phyloP scores from a whole-genome alignment of 768 basidiomycete species.

The Phaeolepiota aurea region DNA sequence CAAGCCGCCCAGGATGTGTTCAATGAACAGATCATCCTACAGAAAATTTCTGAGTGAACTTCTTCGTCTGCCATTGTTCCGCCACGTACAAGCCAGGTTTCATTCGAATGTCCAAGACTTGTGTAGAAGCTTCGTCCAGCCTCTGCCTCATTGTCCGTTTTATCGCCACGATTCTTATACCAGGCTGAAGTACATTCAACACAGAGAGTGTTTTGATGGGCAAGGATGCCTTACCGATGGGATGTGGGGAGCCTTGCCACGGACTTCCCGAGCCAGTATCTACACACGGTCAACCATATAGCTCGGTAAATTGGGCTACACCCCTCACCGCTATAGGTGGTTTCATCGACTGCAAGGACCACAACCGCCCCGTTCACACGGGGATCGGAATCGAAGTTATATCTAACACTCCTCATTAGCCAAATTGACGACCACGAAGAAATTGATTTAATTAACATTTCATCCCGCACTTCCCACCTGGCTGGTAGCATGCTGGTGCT shows the following conservation, averaged over 20 bases:
- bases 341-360: conserved; percentile 57
- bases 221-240: conserved; percentile 42
- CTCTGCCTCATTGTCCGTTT: conserved; percentile 35
- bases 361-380: conserved; percentile 53
- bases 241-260: conserved; percentile 69
- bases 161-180: conserved; percentile 74
- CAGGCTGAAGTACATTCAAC: conserved; percentile 48
- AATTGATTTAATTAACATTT: conserved; percentile 55
- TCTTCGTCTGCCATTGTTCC: too few species aligned
- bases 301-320: too few species aligned
- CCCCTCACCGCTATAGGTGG: conserved; percentile 49
- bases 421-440: too few species aligned
- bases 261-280: conserved; percentile 19
- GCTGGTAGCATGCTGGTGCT: conserved; percentile 49
- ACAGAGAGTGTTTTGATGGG: background rate
- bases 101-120: conserved; percentile 68
- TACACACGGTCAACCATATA: too few species aligned
- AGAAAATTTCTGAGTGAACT: background rate
- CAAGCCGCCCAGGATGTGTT: conserved; percentile 70
- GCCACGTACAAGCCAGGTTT: conserved; percentile 53
- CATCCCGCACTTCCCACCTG: conserved; percentile 46
- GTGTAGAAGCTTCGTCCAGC: conserved; percentile 83
- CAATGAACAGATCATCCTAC: conserved; percentile 56
- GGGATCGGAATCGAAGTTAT: conserved; percentile 70
- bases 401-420: conserved; percentile 39